phyloP scores from a whole-genome alignment of 495 filamentous ascomycete genomes.

The Aspergillus biplanus region DNA sequence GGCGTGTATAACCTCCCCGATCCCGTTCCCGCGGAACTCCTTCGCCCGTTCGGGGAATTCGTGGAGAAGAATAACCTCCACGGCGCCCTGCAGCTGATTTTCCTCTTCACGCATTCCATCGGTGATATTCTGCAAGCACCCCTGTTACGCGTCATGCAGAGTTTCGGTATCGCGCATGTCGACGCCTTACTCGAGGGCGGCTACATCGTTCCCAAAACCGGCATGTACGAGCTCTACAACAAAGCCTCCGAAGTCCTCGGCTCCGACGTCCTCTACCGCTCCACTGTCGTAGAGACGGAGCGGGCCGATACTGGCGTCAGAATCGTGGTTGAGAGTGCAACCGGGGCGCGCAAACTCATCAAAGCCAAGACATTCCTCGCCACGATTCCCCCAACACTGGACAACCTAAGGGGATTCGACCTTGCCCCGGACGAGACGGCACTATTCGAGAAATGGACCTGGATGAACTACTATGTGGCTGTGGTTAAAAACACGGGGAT shows the following conservation, averaged over 20 bases:
- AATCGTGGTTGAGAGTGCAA: conserved; percentile 37
- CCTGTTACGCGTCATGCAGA: conserved; percentile 36
- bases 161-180: conserved; percentile 27
- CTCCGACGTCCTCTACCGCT: conserved; percentile 34
- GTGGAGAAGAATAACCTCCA: conserved; percentile 46
- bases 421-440: conserved; percentile 36
- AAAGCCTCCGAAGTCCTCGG: conserved; percentile 36
- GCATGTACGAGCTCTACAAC: conserved; percentile 48
- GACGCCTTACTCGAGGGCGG: conserved; percentile 21
- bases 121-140: conserved; percentile 42
- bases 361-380: conserved; percentile 50
- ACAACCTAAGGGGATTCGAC: conserved; percentile 39
- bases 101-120: conserved; percentile 35
- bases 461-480: conserved; percentile 47
- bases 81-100: conserved; percentile 31
- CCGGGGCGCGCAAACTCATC: conserved; percentile 37
- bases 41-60: conserved; percentile 53
- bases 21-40: conserved; percentile 54
- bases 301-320: conserved; percentile 32
- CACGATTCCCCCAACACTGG: conserved; percentile 43
- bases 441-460: conserved; percentile 38
- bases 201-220: conserved; percentile 31
- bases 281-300: conserved; percentile 31
- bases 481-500: conserved; percentile 47
- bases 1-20: conserved; percentile 50